These are phyloP conservation scores for Fusarium acutatum DNA, from an alignment of 2,329 filamentous ascomycete genomes.

Conservation along the genomic window DNA sequence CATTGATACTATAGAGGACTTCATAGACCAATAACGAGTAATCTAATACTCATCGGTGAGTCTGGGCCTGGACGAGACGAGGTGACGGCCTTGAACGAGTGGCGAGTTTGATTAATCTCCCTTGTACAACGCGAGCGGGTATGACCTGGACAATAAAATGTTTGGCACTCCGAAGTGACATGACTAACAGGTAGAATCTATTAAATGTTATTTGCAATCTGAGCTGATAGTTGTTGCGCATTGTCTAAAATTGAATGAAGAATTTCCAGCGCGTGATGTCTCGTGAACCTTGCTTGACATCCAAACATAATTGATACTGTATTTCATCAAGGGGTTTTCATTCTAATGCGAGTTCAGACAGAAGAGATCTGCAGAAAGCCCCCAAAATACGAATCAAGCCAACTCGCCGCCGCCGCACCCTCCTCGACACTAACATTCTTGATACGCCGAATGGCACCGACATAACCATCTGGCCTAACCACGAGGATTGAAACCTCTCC, in stretches of 20 bases:
- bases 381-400: slow-evolving; percentile 63
- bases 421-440: slow-evolving; percentile 58
- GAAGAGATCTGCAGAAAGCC: slow-evolving; percentile 61
- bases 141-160: background rate
- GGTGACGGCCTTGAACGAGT: no score
- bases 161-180: no score
- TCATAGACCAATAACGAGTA: background rate
- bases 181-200: fast-evolving
- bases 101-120: no score
- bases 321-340: fast-evolving
- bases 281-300: background rate
- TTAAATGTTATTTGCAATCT: background rate
- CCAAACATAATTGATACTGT: no score
- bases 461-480: slow-evolving; percentile 77
- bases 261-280: no score
- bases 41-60: background rate
- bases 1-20: background rate
- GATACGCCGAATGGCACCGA: slow-evolving; percentile 69
- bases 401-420: slow-evolving; percentile 60
- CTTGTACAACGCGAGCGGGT: background rate
- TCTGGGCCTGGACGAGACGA: background rate
- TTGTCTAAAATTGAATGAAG: fast-evolving
- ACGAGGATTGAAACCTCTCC: slow-evolving; percentile 70
- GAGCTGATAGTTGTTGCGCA: no score
- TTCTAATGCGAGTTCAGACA: background rate